A percentile compares a stretch with the other conserved stretches of the same genome.
Conservation (phyloP, 768 basidiomycete species). For the Kwoniella dendrophila region DNA sequence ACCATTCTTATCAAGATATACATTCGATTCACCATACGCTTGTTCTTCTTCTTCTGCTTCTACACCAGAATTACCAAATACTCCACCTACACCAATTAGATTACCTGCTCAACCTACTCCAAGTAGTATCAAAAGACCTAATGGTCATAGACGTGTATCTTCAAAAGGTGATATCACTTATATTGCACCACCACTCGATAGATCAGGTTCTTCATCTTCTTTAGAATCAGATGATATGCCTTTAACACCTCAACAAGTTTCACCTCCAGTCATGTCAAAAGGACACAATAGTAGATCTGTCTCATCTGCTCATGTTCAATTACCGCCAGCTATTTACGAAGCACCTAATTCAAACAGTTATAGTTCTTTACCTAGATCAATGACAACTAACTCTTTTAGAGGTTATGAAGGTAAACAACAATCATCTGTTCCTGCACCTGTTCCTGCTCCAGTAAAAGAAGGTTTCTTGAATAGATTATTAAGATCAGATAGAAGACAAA, state of each 20-base stretch:
- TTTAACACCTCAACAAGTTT: slow-evolving; percentile 36
- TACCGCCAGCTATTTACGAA: slow-evolving; percentile 42
- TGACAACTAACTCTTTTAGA: slow-evolving; percentile 23
- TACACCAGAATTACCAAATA: slow-evolving; percentile 45
- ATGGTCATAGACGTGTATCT: slow-evolving; percentile 40
- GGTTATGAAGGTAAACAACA: slow-evolving; percentile 5
- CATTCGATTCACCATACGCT: slow-evolving; percentile 27
- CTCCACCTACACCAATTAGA: slow-evolving; percentile 39
- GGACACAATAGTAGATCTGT: slow-evolving; percentile 22
- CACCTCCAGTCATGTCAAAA: slow-evolving; percentile 17
- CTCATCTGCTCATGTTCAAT: slow-evolving; percentile 34
- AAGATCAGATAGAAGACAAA: slow-evolving; percentile 30
- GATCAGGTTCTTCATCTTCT: slow-evolving; percentile 53
- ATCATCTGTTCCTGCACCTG: slow-evolving; percentile 2
- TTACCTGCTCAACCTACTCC: slow-evolving; percentile 12
- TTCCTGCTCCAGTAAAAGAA: slow-evolving; percentile 22
- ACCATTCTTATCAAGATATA: slow-evolving; percentile 42
- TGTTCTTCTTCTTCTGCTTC: slow-evolving; percentile 37
- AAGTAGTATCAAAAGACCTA: slow-evolving; percentile 7
- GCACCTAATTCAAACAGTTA: slow-evolving; percentile 26
- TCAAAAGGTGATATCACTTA: slow-evolving; percentile 37
- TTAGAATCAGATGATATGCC: slow-evolving; percentile 52
- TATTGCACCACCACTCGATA: slow-evolving; percentile 53
- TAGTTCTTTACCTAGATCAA: slow-evolving; percentile 37
- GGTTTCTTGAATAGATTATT: slow-evolving; percentile 38